Evolutionary conservation across 2,329 filamentous ascomycete species (phyloP).

Genomic region (Pseudogymnoascus sp.): DNA sequence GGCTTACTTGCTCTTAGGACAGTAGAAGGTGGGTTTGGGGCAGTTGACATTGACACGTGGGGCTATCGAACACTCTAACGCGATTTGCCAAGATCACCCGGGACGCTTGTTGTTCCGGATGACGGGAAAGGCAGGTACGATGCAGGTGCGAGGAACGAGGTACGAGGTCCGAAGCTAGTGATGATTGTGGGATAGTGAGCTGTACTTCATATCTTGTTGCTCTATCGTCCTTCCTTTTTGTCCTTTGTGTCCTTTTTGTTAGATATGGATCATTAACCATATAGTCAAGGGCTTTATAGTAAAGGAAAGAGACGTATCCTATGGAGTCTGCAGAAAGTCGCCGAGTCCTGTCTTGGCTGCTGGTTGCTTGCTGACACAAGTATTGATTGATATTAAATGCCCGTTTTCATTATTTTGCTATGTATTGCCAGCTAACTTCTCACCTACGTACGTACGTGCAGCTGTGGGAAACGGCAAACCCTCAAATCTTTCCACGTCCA

Average conservation of each 20-base stretch:
- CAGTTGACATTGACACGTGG: background rate
- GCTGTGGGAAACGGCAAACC: background rate
- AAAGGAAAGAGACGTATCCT: too few species aligned
- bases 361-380: too few species aligned
- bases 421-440: background rate
- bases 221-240: background rate
- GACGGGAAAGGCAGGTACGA: slow-evolving; percentile 8
- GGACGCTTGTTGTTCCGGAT: background rate
- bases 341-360: too few species aligned
- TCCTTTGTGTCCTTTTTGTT: too few species aligned
- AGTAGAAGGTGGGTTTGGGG: background rate
- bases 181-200: background rate
- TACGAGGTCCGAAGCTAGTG: slow-evolving; percentile 19
- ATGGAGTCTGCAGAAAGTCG: too few species aligned
- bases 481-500: background rate
- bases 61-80: background rate
- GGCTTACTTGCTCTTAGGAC: background rate
- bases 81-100: background rate
- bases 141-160: background rate
- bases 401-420: background rate
- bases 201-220: background rate
- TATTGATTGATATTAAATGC: background rate
- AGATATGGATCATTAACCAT: background rate
- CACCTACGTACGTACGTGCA: background rate
- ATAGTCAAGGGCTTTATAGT: background rate